Conservation (phyloP, 805 yeast genomes). For the Wickerhamomyces ciferrii region DNA sequence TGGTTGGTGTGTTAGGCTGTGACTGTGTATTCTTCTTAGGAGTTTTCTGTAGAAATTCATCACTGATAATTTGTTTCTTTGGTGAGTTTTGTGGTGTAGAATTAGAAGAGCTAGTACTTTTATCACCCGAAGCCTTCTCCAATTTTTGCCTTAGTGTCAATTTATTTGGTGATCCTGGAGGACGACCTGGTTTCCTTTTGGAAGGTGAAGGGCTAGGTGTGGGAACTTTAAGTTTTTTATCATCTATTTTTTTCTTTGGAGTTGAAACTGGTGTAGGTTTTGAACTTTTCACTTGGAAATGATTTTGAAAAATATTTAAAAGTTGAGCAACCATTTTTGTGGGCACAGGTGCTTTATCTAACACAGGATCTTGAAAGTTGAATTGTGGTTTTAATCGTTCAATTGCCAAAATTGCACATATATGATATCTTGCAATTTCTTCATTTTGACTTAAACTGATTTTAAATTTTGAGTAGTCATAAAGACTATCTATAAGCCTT, state of each 20-base stretch:
- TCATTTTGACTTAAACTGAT: slow-evolving; percentile 44
- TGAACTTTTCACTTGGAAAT: slow-evolving; percentile 16
- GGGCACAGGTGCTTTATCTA: slow-evolving; percentile 55
- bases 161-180: not conserved
- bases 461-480: slow-evolving; percentile 44
- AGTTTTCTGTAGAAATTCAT: not conserved
- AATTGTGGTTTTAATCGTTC: slow-evolving; percentile 39
- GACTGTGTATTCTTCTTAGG: not conserved
- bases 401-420: slow-evolving; percentile 60
- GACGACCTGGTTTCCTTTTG: slow-evolving; percentile 3
- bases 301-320: slow-evolving; percentile 38
- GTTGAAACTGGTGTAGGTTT: slow-evolving; percentile 11
- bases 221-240: not conserved
- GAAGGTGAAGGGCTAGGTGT: slow-evolving; percentile 13
- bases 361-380: slow-evolving; percentile 42
- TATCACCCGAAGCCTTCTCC: not conserved
- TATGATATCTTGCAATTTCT: slow-evolving; percentile 62
- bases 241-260: slow-evolving; percentile 7
- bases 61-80: no score
- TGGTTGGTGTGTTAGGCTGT: not conserved
- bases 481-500: slow-evolving; percentile 24
- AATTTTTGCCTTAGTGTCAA: not conserved
- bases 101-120: not conserved
- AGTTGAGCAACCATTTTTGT: slow-evolving; percentile 33
- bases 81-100: not conserved